Percentiles rank a stretch among this genome's conserved stretches.
These are phyloP conservation scores for Didymellaceae sp. DNA, from an alignment of 2,329 filamentous ascomycete species.

Conservation along the genomic window DNA sequence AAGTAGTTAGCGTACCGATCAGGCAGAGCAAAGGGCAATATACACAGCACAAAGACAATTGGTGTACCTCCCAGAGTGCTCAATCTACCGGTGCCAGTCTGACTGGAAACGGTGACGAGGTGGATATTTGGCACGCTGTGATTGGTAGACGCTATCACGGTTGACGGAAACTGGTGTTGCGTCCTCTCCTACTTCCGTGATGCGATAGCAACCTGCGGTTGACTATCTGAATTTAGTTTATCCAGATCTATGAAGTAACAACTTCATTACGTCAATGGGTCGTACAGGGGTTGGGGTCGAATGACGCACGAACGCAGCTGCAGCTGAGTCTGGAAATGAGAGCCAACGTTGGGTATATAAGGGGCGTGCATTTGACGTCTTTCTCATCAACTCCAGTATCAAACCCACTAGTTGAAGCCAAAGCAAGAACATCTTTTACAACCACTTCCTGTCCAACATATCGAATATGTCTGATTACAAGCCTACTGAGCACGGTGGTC, in stretches of 20 bases:
- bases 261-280: no score
- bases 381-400: background rate
- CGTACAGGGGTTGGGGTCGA: no score
- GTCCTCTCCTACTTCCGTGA: no score
- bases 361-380: no score
- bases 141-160: background rate
- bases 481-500: slow-evolving; percentile 18
- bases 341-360: no score
- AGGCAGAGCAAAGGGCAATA: background rate
- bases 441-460: background rate
- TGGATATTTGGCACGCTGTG: background rate
- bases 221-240: no score
- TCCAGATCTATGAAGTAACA: no score
- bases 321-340: no score
- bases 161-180: no score
- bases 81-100: background rate
- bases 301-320: no score
- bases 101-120: background rate
- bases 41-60: background rate
- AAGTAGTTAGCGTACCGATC: background rate
- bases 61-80: background rate
- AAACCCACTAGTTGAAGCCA: background rate
- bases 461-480: background rate
- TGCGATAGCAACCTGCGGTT: no score
- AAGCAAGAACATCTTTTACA: background rate